Evolutionary conservation across 768 basidiomycete species (phyloP), one percentile per base, ranked within the genome.

Genomic region (Suillus luteus): DNA sequence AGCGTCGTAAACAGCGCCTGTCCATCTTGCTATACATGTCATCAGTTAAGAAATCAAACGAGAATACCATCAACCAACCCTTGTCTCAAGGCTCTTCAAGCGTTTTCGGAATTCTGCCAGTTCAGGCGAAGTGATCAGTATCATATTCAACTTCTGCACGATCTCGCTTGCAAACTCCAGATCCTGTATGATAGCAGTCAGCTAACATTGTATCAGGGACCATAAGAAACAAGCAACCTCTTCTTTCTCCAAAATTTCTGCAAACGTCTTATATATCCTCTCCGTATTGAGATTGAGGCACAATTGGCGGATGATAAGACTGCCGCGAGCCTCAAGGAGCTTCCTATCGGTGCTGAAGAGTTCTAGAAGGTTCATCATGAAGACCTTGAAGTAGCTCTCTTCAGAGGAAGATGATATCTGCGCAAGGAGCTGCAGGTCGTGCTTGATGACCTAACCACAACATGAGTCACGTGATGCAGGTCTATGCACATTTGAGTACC

Each of bases 151-250:
- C 77, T 99, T 98, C 79, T 97, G 95, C 17, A 99, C 95, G 75
- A 99, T 99, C 65, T 93, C 91, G 69, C 95, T 94, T 2, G 96
- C 96, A 75, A 99, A 99, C 74, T 99, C 97, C 48, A 99, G 85
- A 74, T 99, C 97, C 94, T 96, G 64, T 35, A 67, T 44, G 5
- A 17, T 11, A 17, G 15, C n/a, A 11, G 37, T 54, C 60, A 65
- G 58, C 33, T 61, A 17, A 33, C n/a, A 19, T 60, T 27, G 19
- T 31, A 52, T 11, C 27, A 43, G n/a, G 22, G 24, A 22, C 43
- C 22, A 54, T 35, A 33, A 5, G n/a, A 60, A 54, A 22, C 12
- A 0, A 72, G 84, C 59, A 66, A 95, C 96, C 80, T 99, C 97
- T 79, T 99, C 97, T 74, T 95, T 96, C 79, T 99, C 97, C 68